Evolutionary conservation across 2,329 filamentous ascomycete genomes (phyloP), one percentile per base, ranked within the genome.

Genomic region (Paecilomyces formosus): DNA sequence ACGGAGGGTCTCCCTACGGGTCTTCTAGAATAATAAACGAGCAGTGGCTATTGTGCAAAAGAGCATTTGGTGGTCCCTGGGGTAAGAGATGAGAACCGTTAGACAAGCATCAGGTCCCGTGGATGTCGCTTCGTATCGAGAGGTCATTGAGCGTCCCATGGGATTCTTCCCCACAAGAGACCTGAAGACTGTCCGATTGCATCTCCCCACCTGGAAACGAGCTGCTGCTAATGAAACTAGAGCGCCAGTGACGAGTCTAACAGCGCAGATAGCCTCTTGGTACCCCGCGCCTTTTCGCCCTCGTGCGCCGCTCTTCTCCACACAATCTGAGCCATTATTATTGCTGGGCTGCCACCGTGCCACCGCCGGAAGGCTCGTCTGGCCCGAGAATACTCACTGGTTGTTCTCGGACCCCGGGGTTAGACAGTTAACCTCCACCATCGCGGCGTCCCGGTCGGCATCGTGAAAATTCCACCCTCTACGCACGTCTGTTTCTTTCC

Each of bases 251-350:
- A n/a, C 12, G 33, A 39, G 12, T 12, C n/a, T 15, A 39, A 39
- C 33, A 5, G 33, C 9, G 35, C 13, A n/a, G 5, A 39, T 39
- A 39, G 33, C 33, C 35, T 45, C 35, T n/a, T 28, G 50, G 50
- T 52, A 52, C 50, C 50, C 50, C 50, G 26, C 50, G 50, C 50
- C 26, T 26, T 26, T 52, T 52, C 12, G 21, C 26, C 22, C 22
- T 52, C 50, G 50, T 52, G 50, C 50, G 50, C 50, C 50, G 50
- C 50, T 28, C 50, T 52, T 52, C 50, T 52, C 50, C 50, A 52
- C 50, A 52, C 50, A 28, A 13, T n/a, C 39, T 45, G 39, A 45
- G 39, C 39, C 39, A 45, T 45, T 21, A 45, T 45, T 45, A 18
- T 45, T 45, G 39, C 15, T 18, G 13, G 35, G 18, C 49, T 52